These are phyloP conservation scores for Panaeolus papilionaceus DNA, from an alignment of 768 basidiomycete species.

Conservation along the genomic window DNA sequence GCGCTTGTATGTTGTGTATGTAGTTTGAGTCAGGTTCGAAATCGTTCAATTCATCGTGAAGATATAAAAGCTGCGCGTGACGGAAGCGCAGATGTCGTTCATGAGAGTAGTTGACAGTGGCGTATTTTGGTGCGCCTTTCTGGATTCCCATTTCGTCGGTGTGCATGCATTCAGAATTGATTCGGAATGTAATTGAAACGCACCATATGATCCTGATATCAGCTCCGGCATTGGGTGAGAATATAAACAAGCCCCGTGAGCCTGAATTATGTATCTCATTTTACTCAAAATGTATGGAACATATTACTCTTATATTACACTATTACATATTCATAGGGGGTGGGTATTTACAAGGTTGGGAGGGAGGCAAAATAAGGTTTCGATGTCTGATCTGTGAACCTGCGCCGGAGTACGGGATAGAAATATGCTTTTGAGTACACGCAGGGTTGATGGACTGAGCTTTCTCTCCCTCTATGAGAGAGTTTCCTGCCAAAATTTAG, in stretches of 20 bases:
- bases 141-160: conserved; percentile 2
- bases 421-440: conserved; percentile 11
- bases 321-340: conserved; percentile 16
- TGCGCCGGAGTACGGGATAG: conserved; percentile 28
- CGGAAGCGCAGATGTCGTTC: background rate
- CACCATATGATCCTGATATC: conserved; percentile 10
- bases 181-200: conserved; percentile 1
- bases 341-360: conserved; percentile 33
- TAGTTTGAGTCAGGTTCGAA: conserved; percentile 21
- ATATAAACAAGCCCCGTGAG: conserved; percentile 19
- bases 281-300: conserved; percentile 1
- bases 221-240: conserved; percentile 25
- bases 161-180: background rate
- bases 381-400: conserved; percentile 28
- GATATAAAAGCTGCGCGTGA: background rate
- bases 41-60: background rate
- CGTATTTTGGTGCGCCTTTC: conserved; percentile 5
- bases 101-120: background rate
- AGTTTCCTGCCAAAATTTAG: background rate
- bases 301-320: conserved; percentile 25
- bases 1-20: conserved; percentile 12
- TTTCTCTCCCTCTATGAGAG: background rate
- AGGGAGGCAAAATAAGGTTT: conserved; percentile 42
- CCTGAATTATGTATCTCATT: conserved; percentile 7
- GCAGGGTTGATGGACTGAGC: conserved; percentile 27